Evolutionary conservation across 805 yeast genomes (phyloP), one percentile per base, ranked within the genome.

Genomic region (Nakazawaea peltata): DNA sequence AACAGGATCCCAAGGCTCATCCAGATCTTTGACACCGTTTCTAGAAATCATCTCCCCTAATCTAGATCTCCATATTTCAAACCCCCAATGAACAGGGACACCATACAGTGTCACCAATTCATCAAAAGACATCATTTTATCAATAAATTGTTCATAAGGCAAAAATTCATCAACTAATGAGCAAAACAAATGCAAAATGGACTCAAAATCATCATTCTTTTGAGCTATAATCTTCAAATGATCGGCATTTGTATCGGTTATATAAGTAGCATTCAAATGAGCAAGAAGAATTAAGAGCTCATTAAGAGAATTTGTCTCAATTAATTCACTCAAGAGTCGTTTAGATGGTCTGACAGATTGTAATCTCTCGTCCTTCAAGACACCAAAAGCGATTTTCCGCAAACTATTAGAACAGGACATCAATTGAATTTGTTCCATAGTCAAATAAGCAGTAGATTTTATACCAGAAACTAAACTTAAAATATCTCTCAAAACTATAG

Each of bases 381-480:
- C 69, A 30, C 59, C 54, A 43, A 76, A 73, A 0, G 77, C 81
- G 2, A 69, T 46, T 30, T 61, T 59, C 37, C 71, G 73, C 38
- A 87, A 53, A n/a, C 73, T 59, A 1, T 65, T 55, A 2, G 81
- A 87, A 24, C 83, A 72, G 42, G 79, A 80, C 26, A 86, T 56
- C 59, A 76, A 65, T 32, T 73, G 64, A 19, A 86, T 67, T 49
- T 83, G 94, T 16, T 64, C 63, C 4, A 69, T 54, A 0, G 86
- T 78, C 23, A 87, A 63, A 46, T 87, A 83, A 10, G 78, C 66
- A 22, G 74, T 69, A 27, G 77, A 67, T 43, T 32, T 79, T 27
- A 88, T 71, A 10, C 97, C 97, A 22, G 88, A 84, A 79, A 85
- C 84, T 9, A 75, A 64, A 12, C 67, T 57, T 10, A 87, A 54